Conservation (phyloP, 176 grass and related monocot species). For the Stipa capillata region DNA sequence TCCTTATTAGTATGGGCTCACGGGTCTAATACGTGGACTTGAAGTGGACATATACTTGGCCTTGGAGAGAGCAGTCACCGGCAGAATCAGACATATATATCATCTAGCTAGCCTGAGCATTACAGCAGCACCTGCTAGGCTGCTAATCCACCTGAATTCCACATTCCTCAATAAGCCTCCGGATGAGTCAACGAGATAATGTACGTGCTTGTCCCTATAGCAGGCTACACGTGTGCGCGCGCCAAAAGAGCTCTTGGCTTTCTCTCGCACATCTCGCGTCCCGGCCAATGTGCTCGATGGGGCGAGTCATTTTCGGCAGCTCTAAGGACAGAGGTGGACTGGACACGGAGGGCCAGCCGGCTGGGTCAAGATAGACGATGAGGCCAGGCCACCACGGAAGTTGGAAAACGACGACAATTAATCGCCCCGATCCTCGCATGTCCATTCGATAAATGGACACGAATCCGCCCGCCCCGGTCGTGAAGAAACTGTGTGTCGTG, state of each 20-base stretch:
- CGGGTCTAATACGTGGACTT: no score
- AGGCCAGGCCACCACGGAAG: neutral
- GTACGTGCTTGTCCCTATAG: neutral
- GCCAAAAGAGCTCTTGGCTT: neutral
- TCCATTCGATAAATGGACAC: neutral
- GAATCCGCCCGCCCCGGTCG: no score
- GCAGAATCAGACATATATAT: no score
- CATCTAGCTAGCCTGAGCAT: no score
- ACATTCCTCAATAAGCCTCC: no score
- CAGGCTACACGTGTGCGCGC: neutral
- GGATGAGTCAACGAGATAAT: neutral
- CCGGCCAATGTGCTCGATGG: neutral
- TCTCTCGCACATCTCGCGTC: neutral
- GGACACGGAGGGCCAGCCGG: neutral
- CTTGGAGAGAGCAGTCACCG: no score
- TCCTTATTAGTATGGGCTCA: no score
- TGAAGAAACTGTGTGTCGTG: no score
- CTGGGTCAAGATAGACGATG: no score
- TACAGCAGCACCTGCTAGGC: no score
- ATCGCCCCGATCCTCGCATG: neutral
- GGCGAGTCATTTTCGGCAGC: neutral
- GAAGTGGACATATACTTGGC: no score
- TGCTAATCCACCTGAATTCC: no score
- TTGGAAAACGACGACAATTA: neutral
- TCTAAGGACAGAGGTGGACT: neutral